These are phyloP conservation scores for Remersonia thermophila DNA, from an alignment of 2,329 filamentous ascomycete species.

Conservation along the genomic window DNA sequence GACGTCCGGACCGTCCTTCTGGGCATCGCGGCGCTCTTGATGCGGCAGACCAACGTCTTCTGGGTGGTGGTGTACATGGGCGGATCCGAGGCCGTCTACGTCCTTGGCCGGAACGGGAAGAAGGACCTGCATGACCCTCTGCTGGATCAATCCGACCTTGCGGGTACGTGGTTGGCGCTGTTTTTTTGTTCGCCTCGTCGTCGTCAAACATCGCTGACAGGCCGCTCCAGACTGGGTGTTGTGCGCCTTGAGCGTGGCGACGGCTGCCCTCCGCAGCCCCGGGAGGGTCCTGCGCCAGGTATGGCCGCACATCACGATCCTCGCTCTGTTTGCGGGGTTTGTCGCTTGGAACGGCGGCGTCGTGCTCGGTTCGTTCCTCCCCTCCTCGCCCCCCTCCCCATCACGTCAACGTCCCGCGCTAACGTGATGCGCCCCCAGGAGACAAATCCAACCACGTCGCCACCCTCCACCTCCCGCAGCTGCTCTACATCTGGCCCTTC, in stretches of 20 bases:
- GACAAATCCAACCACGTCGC: constrained; percentile 93
- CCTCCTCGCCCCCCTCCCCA: background rate
- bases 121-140: constrained; percentile 44
- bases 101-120: constrained; percentile 29
- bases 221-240: constrained; percentile 36
- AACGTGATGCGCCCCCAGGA: constrained; percentile 36
- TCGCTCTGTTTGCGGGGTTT: constrained; percentile 60
- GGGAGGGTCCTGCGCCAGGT: constrained; percentile 32
- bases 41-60: constrained; percentile 94
- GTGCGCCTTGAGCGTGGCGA: constrained; percentile 49
- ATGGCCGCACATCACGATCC: constrained; percentile 49
- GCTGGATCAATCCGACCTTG: constrained; percentile 33
- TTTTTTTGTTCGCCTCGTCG: background rate
- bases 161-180: constrained; percentile 29
- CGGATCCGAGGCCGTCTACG: constrained; percentile 42
- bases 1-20: constrained; percentile 36
- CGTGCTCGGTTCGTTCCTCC: constrained; percentile 56
- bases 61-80: constrained; percentile 78
- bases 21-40: constrained; percentile 56
- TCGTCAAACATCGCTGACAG: constrained; percentile 9
- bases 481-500: constrained; percentile 92
- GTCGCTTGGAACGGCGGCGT: constrained; percentile 83
- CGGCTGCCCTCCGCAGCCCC: constrained; percentile 43
- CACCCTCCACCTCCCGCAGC: constrained; percentile 77
- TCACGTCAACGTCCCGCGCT: background rate